Base-by-base conservation (phyloP, 2,329 filamentous ascomycete genomes). In the Botrytis elliptica region DNA sequence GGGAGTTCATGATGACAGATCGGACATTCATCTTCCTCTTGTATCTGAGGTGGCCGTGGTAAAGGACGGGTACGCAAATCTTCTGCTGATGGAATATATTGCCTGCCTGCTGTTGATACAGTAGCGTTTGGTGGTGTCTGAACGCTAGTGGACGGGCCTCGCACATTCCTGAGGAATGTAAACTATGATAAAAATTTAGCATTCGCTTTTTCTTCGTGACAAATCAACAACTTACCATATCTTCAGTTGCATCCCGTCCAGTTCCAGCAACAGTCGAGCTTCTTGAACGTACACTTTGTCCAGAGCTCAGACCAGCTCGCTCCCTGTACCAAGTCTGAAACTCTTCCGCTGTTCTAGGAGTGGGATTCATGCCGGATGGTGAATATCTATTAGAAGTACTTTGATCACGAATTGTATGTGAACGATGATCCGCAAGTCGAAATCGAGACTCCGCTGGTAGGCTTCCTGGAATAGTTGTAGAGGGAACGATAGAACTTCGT, bases 21-120 rank as follows among this genome's bases (percentile, higher is more conserved):
- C 0, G 92, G 92, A 75, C 93, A 95, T 78, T 93, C 91, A 79
- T 95, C 92, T 79, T 94, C 92, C 80, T 95, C 93, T 9, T 86
- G 85, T 78, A 88, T 85, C 73, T 87, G 88, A 1, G 74, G 77
- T 38, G 76, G 73, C 62, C 73, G 73, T 25, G 79, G 75, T 10
- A 77, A 74, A 33, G 76, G 74, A 25, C 76, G 72, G 25, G 40
- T 40, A 57, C 38, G 63, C 49, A 74, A 55, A 36, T 71, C 62
- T 71, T 69, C 70, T n/a, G 36, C 70, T 29, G 69, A 69, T 36
- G 75, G 20, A 72, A 67, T 20, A 62, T 74, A 46, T 74, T 72
- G 69, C 59, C 66, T 67, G 38, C 42, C 55, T 29, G 64, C 33
- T 36, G 64, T 49, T 18, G 71, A 62, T n/a, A 57, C 49, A n/a